phyloP scores from a whole-genome alignment of 2,329 filamentous ascomycete species.

The Talaromyces amestolkiae region DNA sequence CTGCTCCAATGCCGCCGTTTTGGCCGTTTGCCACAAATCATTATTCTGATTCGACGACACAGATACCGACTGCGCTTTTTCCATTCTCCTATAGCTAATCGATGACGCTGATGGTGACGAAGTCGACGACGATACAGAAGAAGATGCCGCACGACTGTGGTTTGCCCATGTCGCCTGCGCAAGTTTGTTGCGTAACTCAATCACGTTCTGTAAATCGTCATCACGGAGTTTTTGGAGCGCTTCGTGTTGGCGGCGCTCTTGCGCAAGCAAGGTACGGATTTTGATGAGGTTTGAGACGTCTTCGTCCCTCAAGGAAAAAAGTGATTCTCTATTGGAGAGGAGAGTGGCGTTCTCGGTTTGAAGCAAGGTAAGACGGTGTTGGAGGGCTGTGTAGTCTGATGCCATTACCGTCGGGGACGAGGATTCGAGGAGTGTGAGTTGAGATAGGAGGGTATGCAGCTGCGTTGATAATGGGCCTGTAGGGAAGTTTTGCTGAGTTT shows the following conservation, averaged over 20 bases:
- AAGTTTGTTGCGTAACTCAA: constrained; percentile 39
- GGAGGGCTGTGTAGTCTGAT: constrained; percentile 36
- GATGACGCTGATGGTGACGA: too few species aligned
- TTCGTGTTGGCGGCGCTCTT: constrained; percentile 40
- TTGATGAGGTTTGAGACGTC: constrained; percentile 46
- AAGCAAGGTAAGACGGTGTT: constrained; percentile 31
- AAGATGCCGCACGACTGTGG: constrained; percentile 24
- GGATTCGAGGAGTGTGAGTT: neutral
- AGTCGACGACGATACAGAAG: neutral
- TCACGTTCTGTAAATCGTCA: constrained; percentile 43
- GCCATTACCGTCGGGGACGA: constrained; percentile 6
- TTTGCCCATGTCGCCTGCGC: constrained; percentile 38
- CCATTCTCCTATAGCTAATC: neutral
- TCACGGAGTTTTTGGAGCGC: constrained; percentile 41
- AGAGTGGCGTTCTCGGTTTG: constrained; percentile 39
- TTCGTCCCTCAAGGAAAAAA: constrained; percentile 43
- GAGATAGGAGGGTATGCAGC: neutral
- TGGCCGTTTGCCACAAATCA: constrained; percentile 43
- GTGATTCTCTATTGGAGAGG: constrained; percentile 35
- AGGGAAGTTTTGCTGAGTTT: neutral
- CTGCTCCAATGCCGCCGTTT: constrained; percentile 44
- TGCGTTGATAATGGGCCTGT: neutral
- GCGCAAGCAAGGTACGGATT: constrained; percentile 40
- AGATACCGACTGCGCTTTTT: constrained; percentile 25
- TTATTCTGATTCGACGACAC: constrained; percentile 24